Percentiles rank a stretch among this genome's conserved stretches.
phyloP scores from a whole-genome alignment of 2,329 filamentous ascomycete genomes.

The Cadophora sp. region DNA sequence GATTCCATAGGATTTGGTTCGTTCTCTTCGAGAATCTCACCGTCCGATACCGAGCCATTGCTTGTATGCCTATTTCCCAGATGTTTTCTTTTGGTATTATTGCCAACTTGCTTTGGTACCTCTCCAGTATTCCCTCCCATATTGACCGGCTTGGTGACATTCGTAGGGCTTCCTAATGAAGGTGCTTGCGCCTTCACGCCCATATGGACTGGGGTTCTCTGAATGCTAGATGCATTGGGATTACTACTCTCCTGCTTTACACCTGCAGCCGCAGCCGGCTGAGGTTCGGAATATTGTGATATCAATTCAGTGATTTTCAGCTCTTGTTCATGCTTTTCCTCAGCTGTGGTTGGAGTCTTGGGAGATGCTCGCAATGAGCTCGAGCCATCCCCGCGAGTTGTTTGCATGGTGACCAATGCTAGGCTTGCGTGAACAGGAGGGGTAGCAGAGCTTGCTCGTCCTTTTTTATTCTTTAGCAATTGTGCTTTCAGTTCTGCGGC shows the following conservation, averaged over 20 bases:
- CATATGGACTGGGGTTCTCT: constrained; percentile 18
- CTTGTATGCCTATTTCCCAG: constrained; percentile 31
- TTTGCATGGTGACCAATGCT: constrained; percentile 22
- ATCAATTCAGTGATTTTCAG: constrained; percentile 41
- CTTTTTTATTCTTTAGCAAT: constrained; percentile 40
- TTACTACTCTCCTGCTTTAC: constrained; percentile 29
- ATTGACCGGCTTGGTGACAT: constrained; percentile 25
- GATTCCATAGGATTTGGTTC: constrained; percentile 28
- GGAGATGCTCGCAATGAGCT: constrained; percentile 34
- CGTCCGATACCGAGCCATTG: constrained; percentile 42
- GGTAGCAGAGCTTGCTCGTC: constrained; percentile 36
- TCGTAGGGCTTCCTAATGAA: constrained; percentile 37
- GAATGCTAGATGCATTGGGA: constrained; percentile 21
- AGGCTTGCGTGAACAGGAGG: constrained; percentile 27
- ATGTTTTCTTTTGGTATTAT: constrained; percentile 24
- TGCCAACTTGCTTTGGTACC: constrained; percentile 24
- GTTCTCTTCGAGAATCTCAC: constrained; percentile 45
- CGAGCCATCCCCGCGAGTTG: constrained; percentile 24
- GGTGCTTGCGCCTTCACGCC: constrained; percentile 33
- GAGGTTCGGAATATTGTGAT: constrained; percentile 38
- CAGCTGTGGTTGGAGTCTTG: constrained; percentile 26
- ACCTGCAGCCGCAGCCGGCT: constrained; percentile 30
- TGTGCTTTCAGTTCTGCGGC: constrained; percentile 45
- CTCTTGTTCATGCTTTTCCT: constrained; percentile 35
- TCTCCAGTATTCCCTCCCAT: constrained; percentile 24